Base-by-base conservation (phyloP, 2,329 filamentous ascomycete species). In the Botrytis fabae region DNA sequence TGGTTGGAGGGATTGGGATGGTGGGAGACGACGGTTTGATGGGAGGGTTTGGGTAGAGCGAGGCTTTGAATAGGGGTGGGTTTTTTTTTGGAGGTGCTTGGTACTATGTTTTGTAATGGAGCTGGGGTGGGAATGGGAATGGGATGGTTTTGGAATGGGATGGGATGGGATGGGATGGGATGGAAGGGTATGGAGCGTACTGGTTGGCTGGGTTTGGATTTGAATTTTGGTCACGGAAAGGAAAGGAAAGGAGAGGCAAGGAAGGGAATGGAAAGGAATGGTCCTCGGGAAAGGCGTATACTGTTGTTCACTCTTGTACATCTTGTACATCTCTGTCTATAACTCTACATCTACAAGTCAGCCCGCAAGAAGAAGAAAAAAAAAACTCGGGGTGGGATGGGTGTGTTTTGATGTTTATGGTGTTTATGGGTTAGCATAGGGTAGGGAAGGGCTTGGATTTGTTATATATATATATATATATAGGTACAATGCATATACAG, bases 1-100 rank as follows among this genome's bases (percentile, higher is more conserved):
- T 72, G 70, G 70, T 61, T 72, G 12, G 54, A 69, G 28, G 70
- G 70, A 4, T 32, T 72, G 25, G 70, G 70, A 3, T 72, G 70
- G 70, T 72, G 70, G 70, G 70, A 72, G 18, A 70, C 51, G 28
- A 40, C 54, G 7, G 40, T 62, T n/a, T 44, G 28, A 70, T 69
- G 32, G n/a, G 38, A 44, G 22, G 32, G 16, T 1, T 54, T 54
- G 20, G 18, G 25, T 22, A 42, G 40, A 8, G 25, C 20, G 28
- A 38, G 14, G 16, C 8, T 18, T 42, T 28, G 42, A 14, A 28
- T 20, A 25, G 63, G 10, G 46, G 25, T 12, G 1, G 22, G n/a
- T n/a, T 28, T 28, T 16, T 51, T 48, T 38, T 48, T 5, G 22
- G 40, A 10, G 4, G 4, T 48, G 22, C 35, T 22, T 12, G 5